Conservation (phyloP, 768 basidiomycete species). For the Psilocybe sp. region DNA sequence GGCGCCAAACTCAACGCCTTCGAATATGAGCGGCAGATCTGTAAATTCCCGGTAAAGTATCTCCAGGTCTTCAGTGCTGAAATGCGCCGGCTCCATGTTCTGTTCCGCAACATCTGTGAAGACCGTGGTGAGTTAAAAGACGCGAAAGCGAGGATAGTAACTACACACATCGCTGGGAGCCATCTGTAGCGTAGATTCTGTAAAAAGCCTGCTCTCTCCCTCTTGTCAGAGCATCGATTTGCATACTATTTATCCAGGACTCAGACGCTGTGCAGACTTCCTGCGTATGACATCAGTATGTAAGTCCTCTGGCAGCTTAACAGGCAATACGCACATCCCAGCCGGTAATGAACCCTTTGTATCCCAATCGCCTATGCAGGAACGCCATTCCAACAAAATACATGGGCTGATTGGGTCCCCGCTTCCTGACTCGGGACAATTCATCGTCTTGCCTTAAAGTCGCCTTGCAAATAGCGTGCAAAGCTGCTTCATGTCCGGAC, state of each 20-base stretch:
- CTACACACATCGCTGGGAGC: conserved; percentile 35
- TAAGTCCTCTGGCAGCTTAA: neutral
- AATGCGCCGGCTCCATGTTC: too few species aligned
- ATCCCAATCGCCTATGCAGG: conserved; percentile 34
- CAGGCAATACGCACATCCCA: conserved; percentile 43
- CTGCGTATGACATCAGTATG: conserved; percentile 12
- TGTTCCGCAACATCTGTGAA: too few species aligned
- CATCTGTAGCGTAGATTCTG: conserved; percentile 29
- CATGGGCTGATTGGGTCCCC: conserved; percentile 12
- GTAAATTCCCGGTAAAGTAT: too few species aligned
- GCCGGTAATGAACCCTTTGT: conserved; percentile 41
- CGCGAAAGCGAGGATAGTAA: neutral
- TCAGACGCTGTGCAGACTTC: conserved; percentile 35
- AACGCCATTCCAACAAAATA: conserved; percentile 52
- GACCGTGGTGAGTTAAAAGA: too few species aligned
- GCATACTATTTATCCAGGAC: conserved; percentile 43
- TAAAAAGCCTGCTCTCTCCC: conserved; percentile 54
- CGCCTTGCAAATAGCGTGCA: conserved; percentile 26
- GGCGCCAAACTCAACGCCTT: conserved; percentile 7
- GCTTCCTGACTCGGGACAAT: neutral
- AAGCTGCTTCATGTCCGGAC: conserved; percentile 16
- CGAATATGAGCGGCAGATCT: neutral
- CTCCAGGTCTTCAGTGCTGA: too few species aligned
- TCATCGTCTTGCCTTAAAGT: conserved; percentile 15
- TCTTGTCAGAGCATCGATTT: conserved; percentile 32